Evolutionary conservation across 495 filamentous ascomycete species (phyloP), one percentile per base, ranked within the genome.

Genomic region (Podospora bellae-mahoneyi): DNA sequence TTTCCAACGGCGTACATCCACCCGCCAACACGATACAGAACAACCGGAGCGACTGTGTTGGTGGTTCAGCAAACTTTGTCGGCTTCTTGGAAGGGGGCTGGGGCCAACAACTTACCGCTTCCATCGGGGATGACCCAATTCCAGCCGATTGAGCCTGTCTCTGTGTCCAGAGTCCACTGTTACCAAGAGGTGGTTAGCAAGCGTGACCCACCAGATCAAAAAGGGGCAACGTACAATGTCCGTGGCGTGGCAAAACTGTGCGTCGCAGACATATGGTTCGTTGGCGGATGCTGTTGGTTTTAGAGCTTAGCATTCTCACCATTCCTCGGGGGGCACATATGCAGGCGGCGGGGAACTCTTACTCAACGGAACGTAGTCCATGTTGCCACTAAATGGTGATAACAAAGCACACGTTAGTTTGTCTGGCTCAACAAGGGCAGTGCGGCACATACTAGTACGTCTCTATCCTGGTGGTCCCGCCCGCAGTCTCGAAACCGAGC

Each of bases 81-180:
- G 7, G 30, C 6, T 32, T 23, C 23, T 23, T 1, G 23, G 2
- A 23, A 23, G 23, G 23, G 23, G 23, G 2, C 2, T 23, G 23
- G 23, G 23, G 23, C 23, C 23, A 23, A 23, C 23, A 13, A 16
- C 39, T 48, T 48, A 48, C 39, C 39, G 39, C 15, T n/a, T 48
- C 61, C 61, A 64, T 64, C 32, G 4, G 32, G 32, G 0, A n/a
- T 10, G n/a, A 64, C 62, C 68, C 68, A 70, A 6, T 64, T 5
- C 64, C 68, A 70, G 23, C 32, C 56, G 19, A 70, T 55, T 23
- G 27, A 26, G 5, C n/a, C 39, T 2, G 68, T 66, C 16, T 6
- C 32, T n/a, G 68, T 67, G 56, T 70, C n/a, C n/a, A 67, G 5
- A 15, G 68, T 61, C 60, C 60, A 70, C 68, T 69, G 53, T 10